Conservation (phyloP, 768 basidiomycete genomes). For the Boletus pseudo-olivaceus region DNA sequence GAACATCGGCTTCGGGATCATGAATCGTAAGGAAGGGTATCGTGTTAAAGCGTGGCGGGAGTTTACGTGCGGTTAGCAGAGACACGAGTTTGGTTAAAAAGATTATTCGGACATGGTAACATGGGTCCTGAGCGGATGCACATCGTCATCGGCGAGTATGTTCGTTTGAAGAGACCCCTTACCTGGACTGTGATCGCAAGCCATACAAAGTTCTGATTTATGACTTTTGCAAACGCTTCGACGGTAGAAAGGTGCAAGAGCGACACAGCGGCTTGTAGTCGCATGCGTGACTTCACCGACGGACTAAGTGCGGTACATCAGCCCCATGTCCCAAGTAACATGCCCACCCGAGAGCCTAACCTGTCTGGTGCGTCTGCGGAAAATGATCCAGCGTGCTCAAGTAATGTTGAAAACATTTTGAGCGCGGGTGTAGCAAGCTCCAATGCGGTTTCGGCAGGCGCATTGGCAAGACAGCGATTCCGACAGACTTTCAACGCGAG, state of each 20-base stretch:
- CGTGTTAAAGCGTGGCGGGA: conserved; percentile 72
- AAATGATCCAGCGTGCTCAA: conserved; percentile 67
- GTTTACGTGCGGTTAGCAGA: conserved; percentile 59
- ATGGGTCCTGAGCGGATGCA: conserved; percentile 61
- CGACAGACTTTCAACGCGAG: conserved; percentile 77
- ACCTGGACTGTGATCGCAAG: conserved; percentile 80
- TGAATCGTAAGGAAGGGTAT: conserved; percentile 87
- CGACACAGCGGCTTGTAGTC: conserved; percentile 78
- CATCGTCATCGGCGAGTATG: neutral
- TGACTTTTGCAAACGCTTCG: conserved; percentile 50
- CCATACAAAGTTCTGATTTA: conserved; percentile 60
- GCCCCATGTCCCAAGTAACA: neutral
- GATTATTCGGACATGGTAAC: conserved; percentile 75
- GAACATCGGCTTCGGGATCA: conserved; percentile 86
- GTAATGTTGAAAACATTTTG: conserved; percentile 68
- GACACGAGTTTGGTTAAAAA: conserved; percentile 75
- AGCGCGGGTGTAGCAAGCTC: conserved; percentile 73
- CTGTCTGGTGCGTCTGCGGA: conserved; percentile 49
- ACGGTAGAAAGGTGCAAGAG: conserved; percentile 73
- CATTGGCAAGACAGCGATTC: conserved; percentile 74
- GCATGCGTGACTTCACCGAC: conserved; percentile 69
- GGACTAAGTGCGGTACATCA: conserved; percentile 38
- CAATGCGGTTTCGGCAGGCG: conserved; percentile 50
- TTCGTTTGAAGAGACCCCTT: conserved; percentile 14
- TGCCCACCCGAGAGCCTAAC: conserved; percentile 33